phyloP scores from a whole-genome alignment of 1,139 yeast genomes.

The Casaregolazyma lundiana region DNA sequence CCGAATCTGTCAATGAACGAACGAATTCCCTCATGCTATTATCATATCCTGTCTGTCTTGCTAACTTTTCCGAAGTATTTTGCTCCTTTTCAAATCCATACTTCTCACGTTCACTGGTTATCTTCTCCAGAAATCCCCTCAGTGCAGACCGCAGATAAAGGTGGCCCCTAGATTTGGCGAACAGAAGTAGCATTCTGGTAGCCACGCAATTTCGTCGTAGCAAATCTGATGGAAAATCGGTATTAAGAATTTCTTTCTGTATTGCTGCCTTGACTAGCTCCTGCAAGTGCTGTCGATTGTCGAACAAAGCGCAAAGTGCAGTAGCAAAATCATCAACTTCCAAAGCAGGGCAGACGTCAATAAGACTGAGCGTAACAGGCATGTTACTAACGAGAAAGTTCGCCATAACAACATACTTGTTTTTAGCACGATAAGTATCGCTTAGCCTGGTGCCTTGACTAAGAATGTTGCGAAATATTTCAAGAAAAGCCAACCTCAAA shows the following conservation, averaged over 20 bases:
- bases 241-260: constrained; percentile 55
- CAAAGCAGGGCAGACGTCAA: constrained; percentile 51
- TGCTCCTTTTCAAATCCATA: constrained; percentile 57
- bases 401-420: constrained; percentile 32
- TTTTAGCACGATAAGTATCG: constrained; percentile 31
- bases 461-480: constrained; percentile 69
- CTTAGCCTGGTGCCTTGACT: constrained; percentile 37
- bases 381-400: constrained; percentile 21
- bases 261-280: constrained; percentile 54
- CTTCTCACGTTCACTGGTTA: constrained; percentile 46
- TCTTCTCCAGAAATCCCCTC: constrained; percentile 50
- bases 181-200: constrained; percentile 67
- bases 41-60: constrained; percentile 39
- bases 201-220: constrained; percentile 79
- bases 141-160: constrained; percentile 53
- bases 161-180: constrained; percentile 62
- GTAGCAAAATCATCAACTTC: constrained; percentile 73
- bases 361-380: constrained; percentile 23
- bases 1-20: constrained; percentile 49
- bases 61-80: constrained; percentile 33
- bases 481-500: constrained; percentile 66
- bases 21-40: constrained; percentile 53
- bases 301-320: constrained; percentile 59
- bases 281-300: constrained; percentile 51
- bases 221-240: constrained; percentile 63